phyloP scores from a whole-genome alignment of 306 rosid species.

The Cicer arietinum region DNA sequence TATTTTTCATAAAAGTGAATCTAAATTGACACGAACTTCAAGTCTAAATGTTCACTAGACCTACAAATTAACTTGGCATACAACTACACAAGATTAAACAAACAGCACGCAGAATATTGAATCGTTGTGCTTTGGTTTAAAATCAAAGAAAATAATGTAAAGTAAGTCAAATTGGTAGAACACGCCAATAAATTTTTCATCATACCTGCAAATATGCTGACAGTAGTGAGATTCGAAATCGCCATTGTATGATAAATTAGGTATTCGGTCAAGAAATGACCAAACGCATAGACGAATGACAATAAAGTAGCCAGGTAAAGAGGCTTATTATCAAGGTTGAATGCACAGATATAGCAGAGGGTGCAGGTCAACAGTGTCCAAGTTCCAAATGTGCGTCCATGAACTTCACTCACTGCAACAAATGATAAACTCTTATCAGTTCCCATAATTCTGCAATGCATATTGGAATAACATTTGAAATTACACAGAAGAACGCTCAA shows the following conservation, averaged over 20 bases:
- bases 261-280: constrained; percentile 87
- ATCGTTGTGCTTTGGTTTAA: not conserved
- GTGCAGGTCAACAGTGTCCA: constrained; percentile 97
- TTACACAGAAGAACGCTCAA: constrained; percentile 8
- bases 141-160: constrained; percentile 24
- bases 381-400: constrained; percentile 93
- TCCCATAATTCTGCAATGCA: constrained; percentile 32
- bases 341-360: constrained; percentile 89
- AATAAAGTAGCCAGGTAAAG: constrained; percentile 80
- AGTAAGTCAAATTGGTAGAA: constrained; percentile 30
- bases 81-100: constrained; percentile 18
- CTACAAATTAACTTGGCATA: not conserved
- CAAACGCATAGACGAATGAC: constrained; percentile 88
- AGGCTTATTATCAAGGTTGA: constrained; percentile 91
- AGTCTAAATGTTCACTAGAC: not conserved
- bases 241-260: constrained; percentile 81
- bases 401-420: constrained; percentile 86
- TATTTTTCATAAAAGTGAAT: not conserved
- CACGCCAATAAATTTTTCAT: constrained; percentile 27
- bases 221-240: constrained; percentile 72
- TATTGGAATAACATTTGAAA: constrained; percentile 19
- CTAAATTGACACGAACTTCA: not conserved
- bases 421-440: constrained; percentile 31
- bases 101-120: not conserved
- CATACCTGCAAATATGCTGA: constrained; percentile 89